Evolutionary conservation across 2,329 filamentous ascomycete genomes (phyloP).

Genomic region (Raffaelea albimanens): DNA sequence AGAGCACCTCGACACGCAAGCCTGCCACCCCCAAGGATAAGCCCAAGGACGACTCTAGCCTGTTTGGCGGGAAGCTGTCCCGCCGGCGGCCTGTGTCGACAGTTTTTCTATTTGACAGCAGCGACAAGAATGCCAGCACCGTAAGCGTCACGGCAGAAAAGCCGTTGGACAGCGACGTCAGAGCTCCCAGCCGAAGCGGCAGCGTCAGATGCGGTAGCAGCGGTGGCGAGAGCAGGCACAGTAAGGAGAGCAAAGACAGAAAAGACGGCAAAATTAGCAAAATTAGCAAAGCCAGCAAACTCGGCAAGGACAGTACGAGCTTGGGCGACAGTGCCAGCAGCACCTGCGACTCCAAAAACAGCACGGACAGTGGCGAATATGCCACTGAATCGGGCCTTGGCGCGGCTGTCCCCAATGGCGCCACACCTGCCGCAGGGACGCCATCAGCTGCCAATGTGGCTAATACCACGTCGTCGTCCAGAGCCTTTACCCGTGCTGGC

Average conservation of each 20-base stretch:
- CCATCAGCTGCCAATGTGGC: background rate
- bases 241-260: too few relatives aligned
- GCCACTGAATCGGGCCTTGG: conserved; percentile 3
- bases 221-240: conserved; percentile 7
- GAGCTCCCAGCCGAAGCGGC: conserved; percentile 10
- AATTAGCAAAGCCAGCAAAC: too few relatives aligned
- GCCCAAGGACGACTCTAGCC: conserved; percentile 2
- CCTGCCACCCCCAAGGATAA: conserved; percentile 8
- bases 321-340: background rate
- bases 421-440: background rate
- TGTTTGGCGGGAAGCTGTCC: conserved; percentile 4
- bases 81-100: conserved; percentile 6
- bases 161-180: background rate
- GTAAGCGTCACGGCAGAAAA: conserved; percentile 20
- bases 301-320: too few relatives aligned
- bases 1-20: conserved; percentile 9
- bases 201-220: conserved; percentile 13
- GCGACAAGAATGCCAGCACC: conserved; percentile 6
- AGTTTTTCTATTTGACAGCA: background rate
- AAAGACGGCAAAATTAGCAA: too few relatives aligned
- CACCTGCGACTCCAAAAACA: background rate
- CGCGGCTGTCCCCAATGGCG: background rate
- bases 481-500: conserved; percentile 32
- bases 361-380: background rate
- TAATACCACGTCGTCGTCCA: conserved; percentile 18